Base-by-base conservation (phyloP, 345 rosid genomes). In the Rhodamnia rubescens region DNA sequence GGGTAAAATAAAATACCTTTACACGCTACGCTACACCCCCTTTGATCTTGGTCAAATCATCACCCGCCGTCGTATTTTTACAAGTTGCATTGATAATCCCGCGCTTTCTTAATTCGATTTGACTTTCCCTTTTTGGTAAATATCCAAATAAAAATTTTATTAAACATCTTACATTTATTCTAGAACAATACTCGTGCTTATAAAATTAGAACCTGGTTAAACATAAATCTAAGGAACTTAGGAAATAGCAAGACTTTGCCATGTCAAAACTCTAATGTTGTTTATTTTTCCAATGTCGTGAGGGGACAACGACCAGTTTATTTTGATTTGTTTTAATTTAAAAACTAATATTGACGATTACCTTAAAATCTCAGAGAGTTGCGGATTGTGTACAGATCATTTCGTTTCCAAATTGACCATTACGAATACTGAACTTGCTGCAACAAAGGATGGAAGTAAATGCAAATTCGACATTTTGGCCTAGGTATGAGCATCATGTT, bases 1-100 rank as follows among this genome's bases (percentile, higher is more conserved):
- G 7, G 24, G 3, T 0, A 3, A 64, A 64, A 4, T 0, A 0
- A n/a, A n/a, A n/a, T n/a, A n/a, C n/a, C 22, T 12, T 64, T 32
- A 32, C 6, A 49, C 3, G 50, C 9, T 49, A 50, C 52, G 2
- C 4, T 11, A 50, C 4, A 8, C 7, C 0, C 0, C 40, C 6
- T 69, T 5, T 69, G 13, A 40, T 69, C 13, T 69, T 0, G 24
- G 18, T 69, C 26, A 6, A 8, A 69, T 36, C 24, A 8, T 32
- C 40, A 0, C 0, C 1, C 5, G 27, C 0, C 2, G 0, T 0
- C 32, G 16, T 61, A 6, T 29, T 0, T 59, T 27, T 18, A 27
- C 27, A 1, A 29, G 16, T 14, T 61, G 29, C 16, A 29, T 15
- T 15, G 6, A 61, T 27, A 15, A 29, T 61, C 2, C 11, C 11